These are phyloP conservation scores for Sugiyamaella pinicola DNA, from an alignment of 1,139 yeast genomes.

Conservation along the genomic window DNA sequence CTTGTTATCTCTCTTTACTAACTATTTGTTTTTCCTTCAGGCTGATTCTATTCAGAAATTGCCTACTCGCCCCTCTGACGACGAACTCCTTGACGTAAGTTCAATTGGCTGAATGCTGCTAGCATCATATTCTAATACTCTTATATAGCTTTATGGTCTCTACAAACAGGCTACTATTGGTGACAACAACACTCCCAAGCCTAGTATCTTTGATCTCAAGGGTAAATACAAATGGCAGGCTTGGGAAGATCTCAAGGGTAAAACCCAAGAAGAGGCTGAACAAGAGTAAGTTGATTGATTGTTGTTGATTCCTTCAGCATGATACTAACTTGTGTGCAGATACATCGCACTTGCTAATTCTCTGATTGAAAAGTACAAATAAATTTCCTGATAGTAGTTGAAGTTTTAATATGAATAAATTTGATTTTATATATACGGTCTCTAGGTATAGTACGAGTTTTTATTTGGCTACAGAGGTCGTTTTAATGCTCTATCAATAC, in stretches of 20 bases:
- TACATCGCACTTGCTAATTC: slow-evolving; percentile 5
- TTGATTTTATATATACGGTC: no score
- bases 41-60: slow-evolving; percentile 80
- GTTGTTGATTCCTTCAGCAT: not conserved
- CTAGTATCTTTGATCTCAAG: slow-evolving; percentile 84
- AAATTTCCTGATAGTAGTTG: no score
- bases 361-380: slow-evolving; percentile 5
- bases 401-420: no score
- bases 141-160: slow-evolving; percentile 68
- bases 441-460: no score
- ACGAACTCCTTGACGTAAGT: slow-evolving; percentile 65
- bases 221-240: slow-evolving; percentile 98
- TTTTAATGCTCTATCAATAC: no score
- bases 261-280: slow-evolving; percentile 89
- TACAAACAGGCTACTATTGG: slow-evolving; percentile 98
- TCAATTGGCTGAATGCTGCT: no score
- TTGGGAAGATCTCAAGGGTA: slow-evolving; percentile 88
- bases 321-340: slow-evolving; percentile 3
- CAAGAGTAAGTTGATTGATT: slow-evolving; percentile 47
- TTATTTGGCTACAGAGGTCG: no score
- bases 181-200: slow-evolving; percentile 80
- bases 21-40: slow-evolving; percentile 49
- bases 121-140: no score
- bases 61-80: slow-evolving; percentile 78
- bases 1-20: not conserved